phyloP scores from a whole-genome alignment of 495 filamentous ascomycete species.

The Recurvomyces mirabilis region DNA sequence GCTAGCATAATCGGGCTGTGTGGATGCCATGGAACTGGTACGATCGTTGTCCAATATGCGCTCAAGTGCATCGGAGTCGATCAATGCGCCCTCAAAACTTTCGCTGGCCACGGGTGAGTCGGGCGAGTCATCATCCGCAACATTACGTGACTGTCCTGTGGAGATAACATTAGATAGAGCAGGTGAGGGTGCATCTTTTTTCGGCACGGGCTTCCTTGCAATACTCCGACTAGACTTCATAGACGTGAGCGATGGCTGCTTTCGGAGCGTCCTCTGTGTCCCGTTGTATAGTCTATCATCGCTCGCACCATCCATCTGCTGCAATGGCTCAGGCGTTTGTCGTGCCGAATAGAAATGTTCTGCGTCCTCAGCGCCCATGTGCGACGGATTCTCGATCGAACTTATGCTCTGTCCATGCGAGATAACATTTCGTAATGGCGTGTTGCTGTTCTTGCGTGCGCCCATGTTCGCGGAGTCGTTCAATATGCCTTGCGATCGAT shows the following conservation, averaged over 20 bases:
- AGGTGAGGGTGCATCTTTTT: not conserved
- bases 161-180: too few relatives aligned
- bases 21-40: conserved; percentile 8
- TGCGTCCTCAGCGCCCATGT: not conserved
- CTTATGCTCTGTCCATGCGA: too few relatives aligned
- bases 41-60: conserved; percentile 10
- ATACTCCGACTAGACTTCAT: conserved; percentile 34
- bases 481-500: conserved; percentile 19
- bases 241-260: not conserved
- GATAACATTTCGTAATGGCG: too few relatives aligned
- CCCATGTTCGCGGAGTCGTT: not conserved
- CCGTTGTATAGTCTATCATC: too few relatives aligned
- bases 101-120: conserved; percentile 8
- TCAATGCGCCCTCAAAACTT: conserved; percentile 11
- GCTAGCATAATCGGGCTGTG: conserved; percentile 36
- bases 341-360: conserved; percentile 6
- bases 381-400: too few relatives aligned
- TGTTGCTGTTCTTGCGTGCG: conserved; percentile 11
- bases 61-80: conserved; percentile 15
- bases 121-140: too few relatives aligned
- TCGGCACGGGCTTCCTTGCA: conserved; percentile 55
- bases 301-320: not conserved
- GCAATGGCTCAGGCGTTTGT: conserved; percentile 2
- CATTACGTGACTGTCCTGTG: too few relatives aligned
- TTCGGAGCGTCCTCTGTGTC: too few relatives aligned